These are phyloP conservation scores for Phytophthora pluvialis DNA, from an alignment of 352 stramenopile genomes.

Conservation along the genomic window DNA sequence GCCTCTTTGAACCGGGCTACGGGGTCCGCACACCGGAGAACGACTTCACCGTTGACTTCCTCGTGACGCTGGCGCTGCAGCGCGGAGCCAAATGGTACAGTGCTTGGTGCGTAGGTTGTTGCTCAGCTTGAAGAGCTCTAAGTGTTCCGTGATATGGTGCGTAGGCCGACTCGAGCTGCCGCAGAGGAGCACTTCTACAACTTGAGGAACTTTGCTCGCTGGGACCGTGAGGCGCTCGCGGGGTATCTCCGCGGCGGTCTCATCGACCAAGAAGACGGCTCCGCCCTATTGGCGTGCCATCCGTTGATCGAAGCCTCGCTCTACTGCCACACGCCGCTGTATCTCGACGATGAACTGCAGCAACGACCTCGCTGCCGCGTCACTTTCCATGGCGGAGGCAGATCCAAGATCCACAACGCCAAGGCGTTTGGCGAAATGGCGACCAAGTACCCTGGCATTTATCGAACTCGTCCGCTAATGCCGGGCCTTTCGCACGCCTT, in stretches of 20 bases:
- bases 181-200: conserved; percentile 37
- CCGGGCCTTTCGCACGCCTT: conserved; percentile 48
- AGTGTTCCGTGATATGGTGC: too few species aligned
- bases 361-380: conserved; percentile 40
- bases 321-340: conserved; percentile 43
- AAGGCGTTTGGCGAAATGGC: conserved; percentile 40
- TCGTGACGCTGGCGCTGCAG: conserved; percentile 32
- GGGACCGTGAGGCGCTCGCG: conserved; percentile 37
- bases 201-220: conserved; percentile 42
- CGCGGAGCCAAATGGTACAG: conserved; percentile 33
- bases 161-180: conserved; percentile 23
- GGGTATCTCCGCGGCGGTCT: conserved; percentile 35
- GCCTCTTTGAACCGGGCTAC: conserved; percentile 53
- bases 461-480: conserved; percentile 36
- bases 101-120: not conserved
- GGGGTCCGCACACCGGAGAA: conserved; percentile 26
- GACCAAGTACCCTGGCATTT: conserved; percentile 39
- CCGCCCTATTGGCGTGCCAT: conserved; percentile 43
- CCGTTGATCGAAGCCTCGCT: conserved; percentile 49
- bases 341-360: conserved; percentile 36
- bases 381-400: conserved; percentile 45
- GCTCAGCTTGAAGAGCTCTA: not conserved
- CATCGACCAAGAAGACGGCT: conserved; percentile 33
- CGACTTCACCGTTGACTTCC: conserved; percentile 33
- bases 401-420: conserved; percentile 47